Evolutionary conservation across 345 rosid genomes (phyloP).

Genomic region (Populus alba): DNA sequence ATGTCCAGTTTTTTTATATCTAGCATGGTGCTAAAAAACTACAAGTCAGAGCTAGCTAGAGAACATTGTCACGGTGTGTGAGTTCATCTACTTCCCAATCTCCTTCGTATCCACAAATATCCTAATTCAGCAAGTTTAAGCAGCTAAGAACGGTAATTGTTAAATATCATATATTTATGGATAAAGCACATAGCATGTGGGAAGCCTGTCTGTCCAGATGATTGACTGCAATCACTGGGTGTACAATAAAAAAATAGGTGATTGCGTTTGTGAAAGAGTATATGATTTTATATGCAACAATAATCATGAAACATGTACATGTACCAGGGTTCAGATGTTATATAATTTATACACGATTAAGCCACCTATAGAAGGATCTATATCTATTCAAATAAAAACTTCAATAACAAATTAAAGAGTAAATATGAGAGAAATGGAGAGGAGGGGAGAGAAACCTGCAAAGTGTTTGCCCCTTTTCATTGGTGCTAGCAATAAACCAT

Average conservation of each 20-base stretch:
- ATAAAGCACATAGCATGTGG: background rate
- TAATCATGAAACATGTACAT: background rate
- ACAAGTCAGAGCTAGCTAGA: background rate
- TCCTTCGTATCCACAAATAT: background rate
- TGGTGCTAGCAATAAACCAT: conserved; percentile 84
- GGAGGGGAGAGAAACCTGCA: conserved; percentile 58
- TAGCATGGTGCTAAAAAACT: background rate
- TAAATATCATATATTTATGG: background rate
- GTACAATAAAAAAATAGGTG: background rate
- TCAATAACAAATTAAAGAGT: background rate
- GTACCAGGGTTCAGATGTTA: background rate
- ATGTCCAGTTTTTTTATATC: background rate
- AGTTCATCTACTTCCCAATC: background rate
- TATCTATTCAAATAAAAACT: background rate
- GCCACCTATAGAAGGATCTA: background rate
- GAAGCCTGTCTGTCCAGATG: background rate
- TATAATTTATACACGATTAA: background rate
- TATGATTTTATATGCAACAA: background rate
- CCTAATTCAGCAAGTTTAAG: background rate
- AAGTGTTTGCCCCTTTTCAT: conserved; percentile 69
- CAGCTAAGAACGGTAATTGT: background rate
- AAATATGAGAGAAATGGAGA: background rate
- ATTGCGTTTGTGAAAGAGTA: background rate
- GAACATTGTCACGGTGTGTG: background rate
- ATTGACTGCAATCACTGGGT: background rate